Evolutionary conservation across 2,329 filamentous ascomycete species (phyloP).

Genomic region (Geosmithia putterillii): DNA sequence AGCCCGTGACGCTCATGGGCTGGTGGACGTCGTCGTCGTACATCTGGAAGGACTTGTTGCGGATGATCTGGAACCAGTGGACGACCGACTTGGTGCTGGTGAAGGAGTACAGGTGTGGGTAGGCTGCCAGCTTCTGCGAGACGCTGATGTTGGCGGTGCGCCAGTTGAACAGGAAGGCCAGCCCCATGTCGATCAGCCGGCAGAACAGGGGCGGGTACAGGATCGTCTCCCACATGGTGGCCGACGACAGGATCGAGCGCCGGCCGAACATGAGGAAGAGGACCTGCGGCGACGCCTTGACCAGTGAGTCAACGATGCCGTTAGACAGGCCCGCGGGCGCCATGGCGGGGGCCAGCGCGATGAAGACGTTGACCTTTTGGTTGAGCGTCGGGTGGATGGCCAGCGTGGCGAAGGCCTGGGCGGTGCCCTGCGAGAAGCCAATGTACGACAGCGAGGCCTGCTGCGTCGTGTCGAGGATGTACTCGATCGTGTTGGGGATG

Average conservation of each 20-base stretch:
- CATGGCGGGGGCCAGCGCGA: constrained; percentile 93
- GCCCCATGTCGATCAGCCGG: constrained; percentile 68
- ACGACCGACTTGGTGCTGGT: constrained; percentile 95
- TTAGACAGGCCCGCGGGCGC: constrained; percentile 83
- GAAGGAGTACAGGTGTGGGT: constrained; percentile 92
- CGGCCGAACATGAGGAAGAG: constrained; percentile 88
- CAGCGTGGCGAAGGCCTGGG: constrained; percentile 88
- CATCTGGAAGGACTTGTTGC: constrained; percentile 94
- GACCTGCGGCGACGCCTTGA: constrained; percentile 87
- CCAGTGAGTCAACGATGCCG: constrained; percentile 80
- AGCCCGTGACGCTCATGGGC: constrained; percentile 56
- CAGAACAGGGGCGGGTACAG: constrained; percentile 92
- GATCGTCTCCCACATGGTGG: constrained; percentile 95
- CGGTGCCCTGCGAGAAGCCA: constrained; percentile 93
- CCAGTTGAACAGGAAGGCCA: constrained; percentile 86
- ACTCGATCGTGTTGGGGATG: constrained; percentile 87
- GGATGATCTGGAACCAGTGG: constrained; percentile 99
- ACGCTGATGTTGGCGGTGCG: constrained; percentile 68
- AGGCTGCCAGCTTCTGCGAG: constrained; percentile 87
- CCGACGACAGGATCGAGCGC: constrained; percentile 79
- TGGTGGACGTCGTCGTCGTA: constrained; percentile 89
- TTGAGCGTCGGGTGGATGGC: constrained; percentile 89
- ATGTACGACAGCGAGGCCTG: constrained; percentile 86
- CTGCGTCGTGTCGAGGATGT: constrained; percentile 73
- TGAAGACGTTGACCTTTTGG: constrained; percentile 87